Conservation (phyloP, 1,284 basidiomycete genomes). For the Moesziomyces antarcticus region DNA sequence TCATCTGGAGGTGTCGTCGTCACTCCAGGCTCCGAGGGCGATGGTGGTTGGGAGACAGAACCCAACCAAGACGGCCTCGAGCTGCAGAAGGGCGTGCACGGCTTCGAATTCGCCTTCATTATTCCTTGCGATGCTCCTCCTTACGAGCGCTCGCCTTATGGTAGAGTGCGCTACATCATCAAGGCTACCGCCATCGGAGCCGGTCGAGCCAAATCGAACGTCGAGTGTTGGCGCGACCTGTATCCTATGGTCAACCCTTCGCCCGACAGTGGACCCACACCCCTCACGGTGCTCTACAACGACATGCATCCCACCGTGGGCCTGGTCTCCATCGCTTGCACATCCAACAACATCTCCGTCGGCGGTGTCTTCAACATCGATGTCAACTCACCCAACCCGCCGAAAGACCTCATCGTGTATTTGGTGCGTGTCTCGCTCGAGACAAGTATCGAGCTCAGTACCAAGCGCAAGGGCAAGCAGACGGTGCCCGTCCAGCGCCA, state of each 20-base stretch:
- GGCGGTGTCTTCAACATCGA: conserved; percentile 67
- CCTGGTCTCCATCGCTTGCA: conserved; percentile 65
- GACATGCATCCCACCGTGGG: conserved; percentile 67
- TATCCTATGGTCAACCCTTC: conserved; percentile 67
- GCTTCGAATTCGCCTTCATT: conserved; percentile 68
- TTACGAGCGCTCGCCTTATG: conserved; percentile 65
- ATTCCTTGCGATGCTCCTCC: conserved; percentile 63
- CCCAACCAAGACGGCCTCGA: conserved; percentile 54
- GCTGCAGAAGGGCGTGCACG: conserved; percentile 65
- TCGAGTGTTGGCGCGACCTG: conserved; percentile 64
- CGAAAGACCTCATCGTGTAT: conserved; percentile 63
- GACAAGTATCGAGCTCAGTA: conserved; percentile 63
- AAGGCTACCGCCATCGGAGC: conserved; percentile 66
- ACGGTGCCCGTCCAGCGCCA: conserved; percentile 59
- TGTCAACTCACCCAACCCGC: conserved; percentile 64
- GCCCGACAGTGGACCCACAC: conserved; percentile 62
- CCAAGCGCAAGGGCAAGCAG: conserved; percentile 59
- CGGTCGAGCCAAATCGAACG: conserved; percentile 61
- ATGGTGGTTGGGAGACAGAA: conserved; percentile 34
- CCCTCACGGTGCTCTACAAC: conserved; percentile 66
- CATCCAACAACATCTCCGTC: conserved; percentile 66
- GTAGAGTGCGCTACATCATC: conserved; percentile 64
- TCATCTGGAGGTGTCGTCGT: conserved; percentile 20
- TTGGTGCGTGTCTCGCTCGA: conserved; percentile 64
- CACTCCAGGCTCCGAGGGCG: conserved; percentile 39